Conservation (phyloP, 345 rosid genomes). For the Bretschneidera sinensis region DNA sequence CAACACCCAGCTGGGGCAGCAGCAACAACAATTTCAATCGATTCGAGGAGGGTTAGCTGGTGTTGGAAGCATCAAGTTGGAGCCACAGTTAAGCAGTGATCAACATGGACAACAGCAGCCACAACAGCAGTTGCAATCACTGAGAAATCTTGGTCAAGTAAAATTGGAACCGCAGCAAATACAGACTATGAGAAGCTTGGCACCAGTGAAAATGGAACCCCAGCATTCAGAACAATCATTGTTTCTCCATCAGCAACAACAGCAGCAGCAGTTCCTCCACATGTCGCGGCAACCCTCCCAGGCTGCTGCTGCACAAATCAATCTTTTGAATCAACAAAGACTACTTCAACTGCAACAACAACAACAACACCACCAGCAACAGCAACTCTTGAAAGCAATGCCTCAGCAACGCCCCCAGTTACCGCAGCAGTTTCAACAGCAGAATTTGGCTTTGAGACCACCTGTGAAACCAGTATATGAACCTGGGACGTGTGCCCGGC, state of each 20-base stretch:
- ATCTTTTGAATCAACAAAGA: constrained; percentile 72
- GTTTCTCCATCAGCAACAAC: constrained; percentile 75
- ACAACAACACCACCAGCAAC: constrained; percentile 50
- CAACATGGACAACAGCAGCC: constrained; percentile 52
- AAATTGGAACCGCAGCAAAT: constrained; percentile 76
- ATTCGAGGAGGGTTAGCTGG: constrained; percentile 65
- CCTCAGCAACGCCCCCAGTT: constrained; percentile 82
- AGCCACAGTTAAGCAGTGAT: constrained; percentile 67
- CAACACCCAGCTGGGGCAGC: constrained; percentile 45
- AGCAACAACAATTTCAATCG: constrained; percentile 66
- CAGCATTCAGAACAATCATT: constrained; percentile 71
- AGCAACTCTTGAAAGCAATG: constrained; percentile 73
- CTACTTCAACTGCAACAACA: constrained; percentile 72
- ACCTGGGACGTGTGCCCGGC: constrained; percentile 96
- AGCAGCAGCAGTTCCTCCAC: constrained; percentile 71
- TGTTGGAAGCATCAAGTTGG: constrained; percentile 77
- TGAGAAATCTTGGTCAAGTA: constrained; percentile 60
- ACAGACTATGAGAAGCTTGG: constrained; percentile 53
- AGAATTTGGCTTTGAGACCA: constrained; percentile 65
- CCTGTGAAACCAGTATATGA: constrained; percentile 71
- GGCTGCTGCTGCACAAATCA: constrained; percentile 62
- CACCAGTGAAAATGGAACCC: constrained; percentile 76
- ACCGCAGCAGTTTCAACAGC: constrained; percentile 77
- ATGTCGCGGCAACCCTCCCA: constrained; percentile 87
- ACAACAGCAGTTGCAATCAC: constrained; percentile 51